Percentiles rank a stretch among this genome's conserved stretches.
These are phyloP conservation scores for Microbotryum saponariae DNA, from an alignment of 1,284 basidiomycete genomes.

Conservation along the genomic window DNA sequence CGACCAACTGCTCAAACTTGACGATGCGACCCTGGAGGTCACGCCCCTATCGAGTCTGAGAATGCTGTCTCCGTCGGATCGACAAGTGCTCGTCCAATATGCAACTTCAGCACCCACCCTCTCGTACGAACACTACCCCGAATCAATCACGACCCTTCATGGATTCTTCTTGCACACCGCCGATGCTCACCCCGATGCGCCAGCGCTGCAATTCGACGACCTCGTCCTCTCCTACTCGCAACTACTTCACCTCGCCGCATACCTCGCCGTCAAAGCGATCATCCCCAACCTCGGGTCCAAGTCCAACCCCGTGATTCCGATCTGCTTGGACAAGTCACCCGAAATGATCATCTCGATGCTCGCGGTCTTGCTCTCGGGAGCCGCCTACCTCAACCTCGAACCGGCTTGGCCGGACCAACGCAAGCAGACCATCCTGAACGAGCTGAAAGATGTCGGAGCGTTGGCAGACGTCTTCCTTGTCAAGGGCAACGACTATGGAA, in stretches of 20 bases:
- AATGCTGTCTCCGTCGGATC: slow-evolving; percentile 11
- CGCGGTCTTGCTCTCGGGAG: slow-evolving; percentile 25
- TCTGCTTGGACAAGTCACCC: slow-evolving; percentile 30
- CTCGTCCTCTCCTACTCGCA: slow-evolving; percentile 18
- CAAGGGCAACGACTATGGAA: slow-evolving; percentile 7
- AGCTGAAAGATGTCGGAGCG: slow-evolving; percentile 13
- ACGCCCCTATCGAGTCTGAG: background rate
- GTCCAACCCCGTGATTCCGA: slow-evolving; percentile 19
- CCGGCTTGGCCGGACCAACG: slow-evolving; percentile 23
- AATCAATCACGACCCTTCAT: slow-evolving; percentile 1
- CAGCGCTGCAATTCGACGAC: slow-evolving; percentile 18
- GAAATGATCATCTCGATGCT: slow-evolving; percentile 29
- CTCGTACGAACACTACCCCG: slow-evolving; percentile 12
- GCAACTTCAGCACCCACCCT: background rate
- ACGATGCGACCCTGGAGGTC: too few species aligned
- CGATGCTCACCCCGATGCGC: slow-evolving; percentile 4
- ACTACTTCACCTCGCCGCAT: slow-evolving; percentile 9
- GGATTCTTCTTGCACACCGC: slow-evolving; percentile 25
- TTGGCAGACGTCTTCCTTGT: slow-evolving; percentile 21
- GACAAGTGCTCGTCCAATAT: background rate
- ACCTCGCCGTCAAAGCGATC: slow-evolving; percentile 6
- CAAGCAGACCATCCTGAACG: slow-evolving; percentile 23
- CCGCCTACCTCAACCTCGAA: slow-evolving; percentile 34
- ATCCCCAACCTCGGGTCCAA: background rate
- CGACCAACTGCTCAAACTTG: background rate